Base-by-base conservation (phyloP, 2,329 filamentous ascomycete species). In the Dactylellina drechsleri region DNA sequence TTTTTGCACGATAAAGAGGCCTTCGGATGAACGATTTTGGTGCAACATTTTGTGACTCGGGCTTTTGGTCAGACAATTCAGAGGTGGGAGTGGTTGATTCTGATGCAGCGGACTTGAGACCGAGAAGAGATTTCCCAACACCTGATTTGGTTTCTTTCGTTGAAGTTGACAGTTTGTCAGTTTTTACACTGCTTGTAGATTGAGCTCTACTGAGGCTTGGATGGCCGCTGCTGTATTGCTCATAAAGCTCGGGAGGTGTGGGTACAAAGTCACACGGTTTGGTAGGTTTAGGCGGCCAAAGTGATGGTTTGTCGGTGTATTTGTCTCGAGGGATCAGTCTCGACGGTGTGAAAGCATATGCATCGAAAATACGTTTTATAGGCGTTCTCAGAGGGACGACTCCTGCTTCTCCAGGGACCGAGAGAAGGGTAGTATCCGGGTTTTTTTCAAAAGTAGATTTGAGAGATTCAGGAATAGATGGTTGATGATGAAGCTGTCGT, bases 331-430 rank as follows among this genome's bases (percentile, higher is more conserved):
- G 71, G 13, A 75, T 68, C 4, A 59, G 20, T 8, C 56, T 56
- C n/a, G 64, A 68, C 4, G 71, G 71, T 4, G 53, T 68, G 53
- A 75, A 75, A 2, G 64, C 52, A 41, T 75, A 54, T 8, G 52
- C 58, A 40, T 75, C 71, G 15, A 64, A 67, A 8, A 64, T 57
- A 7, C 62, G 58, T 16, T 54, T 67, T 45, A 31, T 61, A 4
- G 65, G 54, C 15, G 54, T 68, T 8, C 28, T 68, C 1, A 61
- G 41, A 1, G 65, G 65, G 5, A 47, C 56, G 6, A 49, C 2
- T 31, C 18, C 15, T 54, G 36, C 16, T 18, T 26, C 47, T 15
- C 23, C 12, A 31, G 54, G 41, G 10, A 58, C 26, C 1, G 6
- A 4, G 28, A 59, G 23, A 26, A 20, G 13, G 31, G 31, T 10